A percentile compares a stretch with the other conserved stretches of the same genome.
Conservation (phyloP, 768 basidiomycete species). For the Serpula lacrymans region DNA sequence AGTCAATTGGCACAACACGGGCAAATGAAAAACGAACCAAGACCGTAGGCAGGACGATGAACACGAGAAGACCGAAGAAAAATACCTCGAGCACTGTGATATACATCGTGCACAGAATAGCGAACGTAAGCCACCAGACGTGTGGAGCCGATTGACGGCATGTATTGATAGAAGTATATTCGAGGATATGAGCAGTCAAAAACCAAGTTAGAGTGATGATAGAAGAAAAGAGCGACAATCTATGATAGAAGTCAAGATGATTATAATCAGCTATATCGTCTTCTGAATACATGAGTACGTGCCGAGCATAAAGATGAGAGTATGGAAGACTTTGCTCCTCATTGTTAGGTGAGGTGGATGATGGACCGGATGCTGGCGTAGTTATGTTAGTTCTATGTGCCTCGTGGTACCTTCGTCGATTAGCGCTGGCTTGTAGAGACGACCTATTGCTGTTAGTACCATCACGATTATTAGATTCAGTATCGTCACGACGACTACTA, state of each 20-base stretch:
- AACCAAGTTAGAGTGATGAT: slow-evolving; percentile 81
- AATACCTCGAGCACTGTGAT: slow-evolving; percentile 71
- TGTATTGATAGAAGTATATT: slow-evolving; percentile 70
- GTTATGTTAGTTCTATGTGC: slow-evolving; percentile 4
- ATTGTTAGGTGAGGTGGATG: slow-evolving; percentile 13
- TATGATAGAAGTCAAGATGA: slow-evolving; percentile 17
- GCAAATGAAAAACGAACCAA: slow-evolving; percentile 67
- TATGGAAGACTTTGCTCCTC: slow-evolving; percentile 20
- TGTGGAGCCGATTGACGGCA: slow-evolving; percentile 76
- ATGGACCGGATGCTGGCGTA: too few species aligned
- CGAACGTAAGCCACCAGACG: slow-evolving; percentile 85
- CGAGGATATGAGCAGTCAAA: slow-evolving; percentile 72
- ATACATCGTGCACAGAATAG: slow-evolving; percentile 77
- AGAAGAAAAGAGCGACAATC: slow-evolving; percentile 63
- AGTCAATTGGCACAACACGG: background rate
- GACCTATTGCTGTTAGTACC: slow-evolving; percentile 16
- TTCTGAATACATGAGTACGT: slow-evolving; percentile 6
- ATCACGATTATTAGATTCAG: slow-evolving; percentile 20
- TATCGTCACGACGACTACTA: slow-evolving; percentile 23
- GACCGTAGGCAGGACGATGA: slow-evolving; percentile 74
- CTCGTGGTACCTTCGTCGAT: slow-evolving; percentile 14
- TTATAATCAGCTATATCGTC: background rate
- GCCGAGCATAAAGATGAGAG: slow-evolving; percentile 27
- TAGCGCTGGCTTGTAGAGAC: slow-evolving; percentile 11
- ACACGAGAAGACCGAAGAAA: slow-evolving; percentile 70